Base-by-base conservation (phyloP, 768 basidiomycete genomes). In the Psilocybe azurescens region DNA sequence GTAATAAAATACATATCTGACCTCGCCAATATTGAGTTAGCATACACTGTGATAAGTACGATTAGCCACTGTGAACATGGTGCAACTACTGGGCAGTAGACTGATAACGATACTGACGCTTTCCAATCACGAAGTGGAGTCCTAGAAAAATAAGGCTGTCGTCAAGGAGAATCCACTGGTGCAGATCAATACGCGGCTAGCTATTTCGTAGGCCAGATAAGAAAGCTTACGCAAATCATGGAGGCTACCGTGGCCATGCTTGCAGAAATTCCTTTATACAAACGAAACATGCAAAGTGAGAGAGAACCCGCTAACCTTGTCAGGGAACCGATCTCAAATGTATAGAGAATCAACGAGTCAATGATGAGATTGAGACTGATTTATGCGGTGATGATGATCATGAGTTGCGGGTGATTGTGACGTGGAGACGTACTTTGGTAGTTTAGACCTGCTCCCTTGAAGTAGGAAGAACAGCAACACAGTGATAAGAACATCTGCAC, bases 321-420 rank as follows among this genome's bases (percentile, higher is more conserved):
- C 32, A 85, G 68, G 29, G 78, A 72, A 29, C 83, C 83, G 39
- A 78, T 84, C 67, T 85, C 83, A 56, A 84, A 80, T 0, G 82
- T 77, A 65, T 85, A 85, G 4, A 81, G 65, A 24, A 80, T 81
- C 32, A 84, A 71, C 0, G 78, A 69, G 39, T 83, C 74, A 48
- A 85, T 77, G 30, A 85, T 67, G 5, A 72, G 71, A 62, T 83
- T 78, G 53, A 84, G 64, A 20, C 64, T 65, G 36, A 8, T 13
- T 29, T 20, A 6, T 50, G 55, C 78, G 24, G 16, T 32, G 53
- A 47, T 28, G 29, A 44, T 14, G 6, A 38, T 6, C 20, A 4
- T 14, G 53, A 1, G 38, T 28, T 13, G 29, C 44, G 33, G 36
- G 53, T 60, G 51, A 60, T 20, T 56, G n/a, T n/a, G n/a, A n/a